phyloP scores from a whole-genome alignment of 495 filamentous ascomycete species.

The Aspergillus steynii region DNA sequence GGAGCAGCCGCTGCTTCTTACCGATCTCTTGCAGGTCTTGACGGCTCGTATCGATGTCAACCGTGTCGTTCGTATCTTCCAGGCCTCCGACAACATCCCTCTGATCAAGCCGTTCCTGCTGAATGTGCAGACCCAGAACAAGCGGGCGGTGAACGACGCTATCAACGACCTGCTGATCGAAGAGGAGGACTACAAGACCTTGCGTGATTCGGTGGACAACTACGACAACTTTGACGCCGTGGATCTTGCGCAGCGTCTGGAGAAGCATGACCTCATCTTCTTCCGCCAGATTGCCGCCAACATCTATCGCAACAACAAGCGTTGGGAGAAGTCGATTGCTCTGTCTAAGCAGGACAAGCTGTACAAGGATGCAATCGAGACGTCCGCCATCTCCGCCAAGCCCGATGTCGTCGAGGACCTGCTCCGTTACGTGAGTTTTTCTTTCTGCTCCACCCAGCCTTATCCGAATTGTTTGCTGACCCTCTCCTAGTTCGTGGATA shows the following conservation, averaged over 20 bases:
- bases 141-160: conserved; percentile 94
- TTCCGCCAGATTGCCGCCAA: conserved; percentile 98
- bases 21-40: conserved; percentile 88
- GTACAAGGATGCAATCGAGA: conserved; percentile 99
- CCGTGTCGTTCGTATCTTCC: conserved; percentile 96
- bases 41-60: conserved; percentile 96
- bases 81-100: conserved; percentile 96
- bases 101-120: conserved; percentile 99
- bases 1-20: conserved; percentile 92
- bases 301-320: conserved; percentile 99
- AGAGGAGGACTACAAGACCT: conserved; percentile 98
- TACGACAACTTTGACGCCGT: conserved; percentile 98
- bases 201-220: conserved; percentile 96
- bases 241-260: conserved; percentile 89
- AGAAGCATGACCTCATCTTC: conserved; percentile 97
- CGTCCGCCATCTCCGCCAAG: conserved; percentile 91
- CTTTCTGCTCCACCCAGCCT: conserved; percentile 1
- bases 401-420: conserved; percentile 91
- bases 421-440: conserved; percentile 82
- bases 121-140: conserved; percentile 96
- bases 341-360: conserved; percentile 99
- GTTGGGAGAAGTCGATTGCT: conserved; percentile 99
- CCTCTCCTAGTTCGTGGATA: conserved; percentile 86
- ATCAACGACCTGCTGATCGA: conserved; percentile 99
- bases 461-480: conserved; percentile 9